phyloP scores from a whole-genome alignment of 305 asterid species.

The Rubia tinctorum region DNA sequence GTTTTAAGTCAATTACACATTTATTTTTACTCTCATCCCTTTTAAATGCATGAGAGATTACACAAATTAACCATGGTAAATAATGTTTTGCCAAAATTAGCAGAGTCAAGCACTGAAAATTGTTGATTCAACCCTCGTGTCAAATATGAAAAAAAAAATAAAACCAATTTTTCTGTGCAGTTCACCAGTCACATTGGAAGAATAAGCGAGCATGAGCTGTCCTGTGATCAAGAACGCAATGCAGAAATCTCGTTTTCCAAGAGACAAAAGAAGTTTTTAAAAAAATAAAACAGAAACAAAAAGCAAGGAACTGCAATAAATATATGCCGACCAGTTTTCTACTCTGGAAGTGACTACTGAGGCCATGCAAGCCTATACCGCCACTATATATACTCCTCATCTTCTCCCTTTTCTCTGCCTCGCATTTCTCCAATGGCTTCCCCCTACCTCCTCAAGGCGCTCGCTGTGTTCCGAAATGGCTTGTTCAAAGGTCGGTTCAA shows the following conservation, averaged over 20 bases:
- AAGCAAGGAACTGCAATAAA: background rate
- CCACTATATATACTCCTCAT: slow-evolving; percentile 2
- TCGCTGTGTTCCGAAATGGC: slow-evolving; percentile 25
- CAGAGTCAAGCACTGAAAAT: too few species aligned
- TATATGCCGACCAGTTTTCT: background rate
- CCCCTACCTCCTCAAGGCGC: slow-evolving; percentile 14
- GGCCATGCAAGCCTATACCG: slow-evolving; percentile 6
- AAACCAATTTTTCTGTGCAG: background rate
- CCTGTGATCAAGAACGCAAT: background rate
- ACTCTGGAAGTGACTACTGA: slow-evolving; percentile 24
- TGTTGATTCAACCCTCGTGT: background rate
- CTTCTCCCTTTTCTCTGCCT: background rate
- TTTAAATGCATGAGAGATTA: background rate
- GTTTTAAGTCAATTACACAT: background rate
- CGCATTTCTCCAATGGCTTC: background rate
- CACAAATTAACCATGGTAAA: background rate
- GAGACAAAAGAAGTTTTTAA: background rate
- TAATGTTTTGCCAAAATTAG: too few species aligned
- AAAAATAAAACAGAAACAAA: background rate
- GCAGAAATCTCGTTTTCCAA: background rate
- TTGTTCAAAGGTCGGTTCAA: slow-evolving; percentile 15
- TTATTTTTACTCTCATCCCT: too few species aligned
- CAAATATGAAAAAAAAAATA: background rate
- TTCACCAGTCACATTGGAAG: background rate
- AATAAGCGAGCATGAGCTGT: background rate